Conservation (phyloP, 192 early-diverging fungal species). For the Borealophlyctis nickersoniae region DNA sequence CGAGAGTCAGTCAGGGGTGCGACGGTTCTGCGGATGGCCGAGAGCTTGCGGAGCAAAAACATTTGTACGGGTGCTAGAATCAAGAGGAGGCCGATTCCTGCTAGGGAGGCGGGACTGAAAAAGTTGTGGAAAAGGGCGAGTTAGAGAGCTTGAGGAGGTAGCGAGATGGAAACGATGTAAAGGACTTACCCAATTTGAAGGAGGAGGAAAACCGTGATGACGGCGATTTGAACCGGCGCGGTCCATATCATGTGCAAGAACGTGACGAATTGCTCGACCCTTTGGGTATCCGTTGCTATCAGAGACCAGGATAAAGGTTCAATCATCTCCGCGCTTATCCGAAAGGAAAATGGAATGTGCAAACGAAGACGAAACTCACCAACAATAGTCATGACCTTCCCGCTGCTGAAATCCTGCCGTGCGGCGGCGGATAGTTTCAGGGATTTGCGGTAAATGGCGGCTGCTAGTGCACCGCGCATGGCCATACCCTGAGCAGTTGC, state of each 20-base stretch:
- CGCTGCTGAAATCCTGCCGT: slow-evolving; percentile 58
- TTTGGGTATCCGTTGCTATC: slow-evolving; percentile 56
- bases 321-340: too few relatives aligned
- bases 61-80: slow-evolving; percentile 40
- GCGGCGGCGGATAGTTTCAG: slow-evolving; percentile 49
- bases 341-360: too few relatives aligned
- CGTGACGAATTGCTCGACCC: slow-evolving; percentile 51
- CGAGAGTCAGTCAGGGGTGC: slow-evolving; percentile 68
- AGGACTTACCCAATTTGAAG: too few relatives aligned
- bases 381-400: slow-evolving; percentile 63
- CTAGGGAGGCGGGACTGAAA: slow-evolving; percentile 43
- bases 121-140: slow-evolving; percentile 4
- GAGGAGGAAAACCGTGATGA: neutral
- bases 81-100: slow-evolving; percentile 47
- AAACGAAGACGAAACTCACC: too few relatives aligned
- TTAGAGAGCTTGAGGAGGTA: slow-evolving; percentile 35
- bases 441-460: slow-evolving; percentile 58
- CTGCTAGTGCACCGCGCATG: slow-evolving; percentile 48
- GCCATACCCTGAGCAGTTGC: slow-evolving; percentile 37
- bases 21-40: slow-evolving; percentile 37
- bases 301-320: too few relatives aligned
- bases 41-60: slow-evolving; percentile 35
- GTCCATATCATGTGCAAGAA: slow-evolving; percentile 41
- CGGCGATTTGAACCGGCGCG: too few relatives aligned
- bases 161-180: slow-evolving; percentile 37